Percentiles rank a stretch among this genome's conserved stretches.
Evolutionary conservation across 805 yeast species (phyloP).

Genomic region (Starmerella asiatica): DNA sequence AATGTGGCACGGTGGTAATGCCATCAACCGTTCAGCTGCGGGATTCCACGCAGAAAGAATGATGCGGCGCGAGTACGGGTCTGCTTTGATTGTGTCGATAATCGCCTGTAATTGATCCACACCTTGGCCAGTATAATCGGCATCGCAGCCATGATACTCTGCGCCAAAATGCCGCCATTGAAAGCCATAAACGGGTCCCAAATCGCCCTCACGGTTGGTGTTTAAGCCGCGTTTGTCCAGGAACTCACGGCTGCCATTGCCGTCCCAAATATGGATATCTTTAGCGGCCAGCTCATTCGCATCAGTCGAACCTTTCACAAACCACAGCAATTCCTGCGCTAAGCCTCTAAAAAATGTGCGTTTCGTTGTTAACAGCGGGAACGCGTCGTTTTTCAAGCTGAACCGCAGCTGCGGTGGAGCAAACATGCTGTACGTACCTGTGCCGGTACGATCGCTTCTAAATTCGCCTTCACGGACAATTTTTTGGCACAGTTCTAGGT

Average conservation of each 20-base stretch:
- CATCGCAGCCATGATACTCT: constrained; percentile 68
- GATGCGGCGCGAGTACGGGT: constrained; percentile 90
- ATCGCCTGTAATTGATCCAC: constrained; percentile 77
- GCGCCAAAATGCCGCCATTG: constrained; percentile 99
- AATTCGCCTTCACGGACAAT: constrained; percentile 77
- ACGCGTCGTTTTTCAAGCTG: constrained; percentile 50
- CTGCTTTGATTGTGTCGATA: constrained; percentile 63
- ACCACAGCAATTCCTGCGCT: constrained; percentile 85
- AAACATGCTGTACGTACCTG: constrained; percentile 81
- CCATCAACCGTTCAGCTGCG: constrained; percentile 86
- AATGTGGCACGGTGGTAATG: constrained; percentile 96
- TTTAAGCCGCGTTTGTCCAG: constrained; percentile 70
- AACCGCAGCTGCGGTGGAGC: constrained; percentile 95
- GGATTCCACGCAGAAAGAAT: constrained; percentile 98
- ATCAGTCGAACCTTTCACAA: constrained; percentile 78
- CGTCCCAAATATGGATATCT: constrained; percentile 98
- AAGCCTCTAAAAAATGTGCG: constrained; percentile 82
- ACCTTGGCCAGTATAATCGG: constrained; percentile 79
- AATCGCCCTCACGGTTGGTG: constrained; percentile 77
- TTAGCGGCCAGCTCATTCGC: constrained; percentile 62
- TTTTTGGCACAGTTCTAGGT: constrained; percentile 62
- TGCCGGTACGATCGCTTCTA: constrained; percentile 94
- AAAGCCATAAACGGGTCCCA: constrained; percentile 97
- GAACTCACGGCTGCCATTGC: constrained; percentile 88
- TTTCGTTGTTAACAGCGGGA: constrained; percentile 88